Evolutionary conservation across 768 basidiomycete genomes (phyloP), one percentile per base, ranked within the genome.

Genomic region (Leccinum obscurum): DNA sequence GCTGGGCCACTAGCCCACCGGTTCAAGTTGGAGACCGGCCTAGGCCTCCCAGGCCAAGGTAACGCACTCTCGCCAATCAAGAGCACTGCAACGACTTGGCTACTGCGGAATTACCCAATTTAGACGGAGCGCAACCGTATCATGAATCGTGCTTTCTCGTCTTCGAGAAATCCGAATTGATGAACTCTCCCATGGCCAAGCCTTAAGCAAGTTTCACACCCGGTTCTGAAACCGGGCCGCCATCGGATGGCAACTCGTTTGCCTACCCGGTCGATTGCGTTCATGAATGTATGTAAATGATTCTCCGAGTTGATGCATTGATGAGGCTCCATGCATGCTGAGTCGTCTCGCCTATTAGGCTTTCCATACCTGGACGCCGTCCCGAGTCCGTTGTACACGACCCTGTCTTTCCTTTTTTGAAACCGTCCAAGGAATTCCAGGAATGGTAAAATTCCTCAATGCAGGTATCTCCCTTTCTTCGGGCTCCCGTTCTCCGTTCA

Each of bases 391-490:
- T 54, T 20, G 20, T 24, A 34, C 49, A 30, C 15, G 59, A 50
- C 37, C 24, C 53, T 46, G 51, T 15, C 32, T 26, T 62, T 55
- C 37, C 66, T 54, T 26, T 37, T 62, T 59, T 3, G 34, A 53
- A 37, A 26, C 3, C 26, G 55, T 37, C 52, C 26, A 58, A 55
- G 10, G 10, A 44, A 20, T 44, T 44, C 41, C 56, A 37, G 20
- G 20, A 44, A 51, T 17, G 37, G 7, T 22, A 32, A 17, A 7
- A 22, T 17, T 7, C 28, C 26, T 30, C 24, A 15, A 15, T 26
- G 52, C 41, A 39, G n/a, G 39, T 15, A 24, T 48, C 35, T 46
- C 20, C 32, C n/a, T 6, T 28, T 35, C 10, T 48, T 24, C 15
- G 9, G 30, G 14, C 7, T 30, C 6, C 24, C 34, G 14, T 30